Evolutionary conservation across 305 asterid species (phyloP), one percentile per base, ranked within the genome.

Genomic region (Fraxinus angustifolia): DNA sequence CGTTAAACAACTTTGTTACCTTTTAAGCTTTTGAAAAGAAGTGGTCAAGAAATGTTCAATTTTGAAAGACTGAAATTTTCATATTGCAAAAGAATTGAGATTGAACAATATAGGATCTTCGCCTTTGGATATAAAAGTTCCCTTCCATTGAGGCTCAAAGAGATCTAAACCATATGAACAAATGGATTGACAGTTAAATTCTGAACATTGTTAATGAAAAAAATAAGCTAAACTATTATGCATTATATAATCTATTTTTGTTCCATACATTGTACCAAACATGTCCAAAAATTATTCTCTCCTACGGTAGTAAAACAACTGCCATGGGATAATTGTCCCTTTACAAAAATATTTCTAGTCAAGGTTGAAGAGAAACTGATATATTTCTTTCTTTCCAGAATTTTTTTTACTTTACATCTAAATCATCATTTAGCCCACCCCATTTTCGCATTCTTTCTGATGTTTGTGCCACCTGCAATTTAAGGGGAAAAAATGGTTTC

Each of bases 391-490:
- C 5, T 68, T 26, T 30, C 21, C 58, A 30, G 28, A 33, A 17
- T 10, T 6, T 4, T 67, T 45, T 10, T 73, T 76, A 87, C 12
- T 75, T 60, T 0, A 45, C 48, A 33, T 87, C 88, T 72, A 6
- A 60, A 45, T 85, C 89, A 60, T 82, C 76, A 68, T 8, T 75
- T 7, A 65, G 79, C 6, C 92, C 94, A 35, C 87, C 85, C 97
- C 96, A 94, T 86, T n/a, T 87, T 38, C 86, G 88, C 95, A 95
- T 89, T 87, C 97, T 88, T 83, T 90, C 90, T 16, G 97, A 90
- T 78, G 99, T 93, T 79, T 90, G 97, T 82, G 82, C 94, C 62
- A 95, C 98, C 98, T 94, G 91, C 83, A 87, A 79, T 50, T 60
- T 26, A 77, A 68, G 73, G n/a, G 16, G 12, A 40, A 5, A 58